phyloP scores from a whole-genome alignment of 805 yeast species.

The Wickerhamomyces subpelliculosus region DNA sequence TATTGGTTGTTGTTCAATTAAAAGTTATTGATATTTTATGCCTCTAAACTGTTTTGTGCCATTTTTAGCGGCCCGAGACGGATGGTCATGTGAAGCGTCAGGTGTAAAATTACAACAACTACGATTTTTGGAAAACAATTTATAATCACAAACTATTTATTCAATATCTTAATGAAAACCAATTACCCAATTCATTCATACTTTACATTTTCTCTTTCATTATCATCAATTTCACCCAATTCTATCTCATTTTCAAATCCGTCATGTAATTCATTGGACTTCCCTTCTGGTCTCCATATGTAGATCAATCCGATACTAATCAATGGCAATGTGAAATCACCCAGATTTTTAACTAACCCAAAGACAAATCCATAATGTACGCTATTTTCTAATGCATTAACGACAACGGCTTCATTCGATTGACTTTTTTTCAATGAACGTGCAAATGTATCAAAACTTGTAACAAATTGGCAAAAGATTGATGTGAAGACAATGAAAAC shows the following conservation, averaged over 20 bases:
- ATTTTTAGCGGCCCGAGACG: too few species aligned
- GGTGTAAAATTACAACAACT: too few species aligned
- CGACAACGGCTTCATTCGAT: not conserved
- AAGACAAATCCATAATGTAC: not conserved
- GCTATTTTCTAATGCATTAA: not conserved
- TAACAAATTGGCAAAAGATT: not conserved
- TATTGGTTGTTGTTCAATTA: too few species aligned
- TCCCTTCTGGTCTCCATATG: not conserved
- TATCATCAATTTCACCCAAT: not conserved
- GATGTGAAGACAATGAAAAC: not conserved
- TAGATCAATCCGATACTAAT: not conserved
- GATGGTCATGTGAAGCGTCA: too few species aligned
- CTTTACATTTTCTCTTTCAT: too few species aligned
- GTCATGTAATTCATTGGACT: not conserved
- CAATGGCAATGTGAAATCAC: not conserved
- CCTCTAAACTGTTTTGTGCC: too few species aligned
- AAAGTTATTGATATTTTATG: too few species aligned
- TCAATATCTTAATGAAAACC: too few species aligned
- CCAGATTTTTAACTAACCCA: not conserved
- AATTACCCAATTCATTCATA: too few species aligned
- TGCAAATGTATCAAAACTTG: constrained; percentile 1
- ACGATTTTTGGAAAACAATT: too few species aligned
- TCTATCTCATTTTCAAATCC: not conserved
- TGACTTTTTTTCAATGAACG: not conserved
- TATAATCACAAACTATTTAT: too few species aligned